Evolutionary conservation across 2,329 filamentous ascomycete genomes (phyloP).

Genomic region (Didymosphaeria variabile): DNA sequence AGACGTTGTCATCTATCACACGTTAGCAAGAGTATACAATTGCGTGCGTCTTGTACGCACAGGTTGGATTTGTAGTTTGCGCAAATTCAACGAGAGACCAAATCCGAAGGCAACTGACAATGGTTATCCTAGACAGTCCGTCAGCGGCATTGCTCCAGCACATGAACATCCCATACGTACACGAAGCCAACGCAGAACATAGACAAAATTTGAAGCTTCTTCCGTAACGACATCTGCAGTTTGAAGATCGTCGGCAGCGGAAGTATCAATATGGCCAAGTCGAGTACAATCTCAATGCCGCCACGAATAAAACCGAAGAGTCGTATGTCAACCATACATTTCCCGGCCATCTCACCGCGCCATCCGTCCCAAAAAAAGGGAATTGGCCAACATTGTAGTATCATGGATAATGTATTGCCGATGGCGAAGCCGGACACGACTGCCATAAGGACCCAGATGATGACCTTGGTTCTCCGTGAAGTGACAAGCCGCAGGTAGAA

Average conservation of each 20-base stretch:
- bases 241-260: constrained; percentile 36
- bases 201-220: constrained; percentile 39
- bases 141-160: too few species aligned
- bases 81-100: constrained; percentile 32
- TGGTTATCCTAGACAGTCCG: constrained; percentile 23
- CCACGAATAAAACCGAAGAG: constrained; percentile 50
- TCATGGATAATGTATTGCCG: constrained; percentile 38
- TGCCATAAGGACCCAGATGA: constrained; percentile 34
- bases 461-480: constrained; percentile 22
- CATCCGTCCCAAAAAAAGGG: constrained; percentile 53
- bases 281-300: constrained; percentile 36
- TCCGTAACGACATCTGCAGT: constrained; percentile 35
- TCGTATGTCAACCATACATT: constrained; percentile 49
- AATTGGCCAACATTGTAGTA: constrained; percentile 50
- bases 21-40: neutral
- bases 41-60: constrained; percentile 22
- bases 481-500: constrained; percentile 45
- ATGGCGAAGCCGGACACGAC: constrained; percentile 36
- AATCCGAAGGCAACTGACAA: constrained; percentile 35
- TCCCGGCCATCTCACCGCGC: constrained; percentile 46
- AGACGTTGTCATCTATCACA: constrained; percentile 34
- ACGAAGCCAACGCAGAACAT: constrained; percentile 40
- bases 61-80: constrained; percentile 33
- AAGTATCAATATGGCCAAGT: constrained; percentile 32
- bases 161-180: neutral